Evolutionary conservation across 176 grass and related monocot species (phyloP).

Genomic region (Pontederia paniculata): DNA sequence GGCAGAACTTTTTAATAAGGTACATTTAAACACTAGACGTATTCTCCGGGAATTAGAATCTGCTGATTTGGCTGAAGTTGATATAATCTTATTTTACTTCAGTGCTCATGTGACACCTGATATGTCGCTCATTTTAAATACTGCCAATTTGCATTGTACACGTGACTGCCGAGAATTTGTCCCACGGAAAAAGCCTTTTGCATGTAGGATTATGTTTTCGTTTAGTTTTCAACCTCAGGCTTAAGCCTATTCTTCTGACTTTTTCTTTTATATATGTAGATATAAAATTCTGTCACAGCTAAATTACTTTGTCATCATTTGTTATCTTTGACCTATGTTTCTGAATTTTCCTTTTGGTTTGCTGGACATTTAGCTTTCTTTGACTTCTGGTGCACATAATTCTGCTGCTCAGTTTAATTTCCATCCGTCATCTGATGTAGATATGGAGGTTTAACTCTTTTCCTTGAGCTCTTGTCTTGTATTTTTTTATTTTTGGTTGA

Average conservation of each 20-base stretch:
- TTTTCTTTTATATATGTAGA: neutral
- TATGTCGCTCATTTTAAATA: no score
- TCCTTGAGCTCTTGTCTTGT: neutral
- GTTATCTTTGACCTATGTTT: neutral
- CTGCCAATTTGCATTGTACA: no score
- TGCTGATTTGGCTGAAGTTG: neutral
- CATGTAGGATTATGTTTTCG: no score
- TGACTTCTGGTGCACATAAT: neutral
- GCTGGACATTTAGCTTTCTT: neutral
- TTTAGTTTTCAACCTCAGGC: no score
- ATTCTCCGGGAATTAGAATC: no score
- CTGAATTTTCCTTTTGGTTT: neutral
- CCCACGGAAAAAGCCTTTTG: no score
- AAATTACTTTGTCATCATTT: neutral
- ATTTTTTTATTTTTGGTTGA: neutral
- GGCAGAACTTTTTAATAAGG: slow-evolving; percentile 7
- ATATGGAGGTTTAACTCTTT: neutral
- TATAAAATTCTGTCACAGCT: neutral
- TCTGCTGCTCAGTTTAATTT: neutral
- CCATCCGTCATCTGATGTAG: neutral
- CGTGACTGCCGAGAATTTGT: no score
- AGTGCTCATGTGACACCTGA: no score
- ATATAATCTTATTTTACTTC: neutral
- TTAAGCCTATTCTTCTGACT: no score
- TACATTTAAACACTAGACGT: neutral